Conservation (phyloP, 2,329 filamentous ascomycete species). For the Blastomyces parvus region DNA sequence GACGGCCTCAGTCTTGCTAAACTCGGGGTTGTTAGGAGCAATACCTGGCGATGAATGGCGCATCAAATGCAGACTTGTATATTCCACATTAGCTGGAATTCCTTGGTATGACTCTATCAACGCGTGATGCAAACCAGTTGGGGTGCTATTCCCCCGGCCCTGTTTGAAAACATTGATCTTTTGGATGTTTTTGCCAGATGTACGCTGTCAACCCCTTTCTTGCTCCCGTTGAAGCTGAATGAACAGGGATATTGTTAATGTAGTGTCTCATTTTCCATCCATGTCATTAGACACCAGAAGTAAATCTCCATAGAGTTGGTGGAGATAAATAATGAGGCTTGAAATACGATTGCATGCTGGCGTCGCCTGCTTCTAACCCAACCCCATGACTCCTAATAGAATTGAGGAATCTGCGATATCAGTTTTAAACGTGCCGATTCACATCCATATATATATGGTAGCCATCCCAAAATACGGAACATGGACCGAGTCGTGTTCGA, state of each 20-base stretch:
- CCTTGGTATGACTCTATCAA: neutral
- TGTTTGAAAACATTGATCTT: neutral
- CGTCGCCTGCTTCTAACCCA: neutral
- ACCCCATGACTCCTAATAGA: too few species aligned
- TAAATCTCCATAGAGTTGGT: neutral
- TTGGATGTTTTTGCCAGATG: neutral
- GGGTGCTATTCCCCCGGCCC: neutral
- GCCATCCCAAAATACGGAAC: neutral
- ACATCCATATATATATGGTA: neutral
- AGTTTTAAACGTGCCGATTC: neutral
- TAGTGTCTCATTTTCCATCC: neutral
- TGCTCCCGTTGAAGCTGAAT: neutral
- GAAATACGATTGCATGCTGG: neutral
- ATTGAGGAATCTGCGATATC: neutral
- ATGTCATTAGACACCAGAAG: neutral
- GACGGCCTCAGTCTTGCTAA: neutral
- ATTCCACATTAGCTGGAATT: neutral
- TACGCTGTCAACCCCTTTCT: neutral
- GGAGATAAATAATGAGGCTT: neutral
- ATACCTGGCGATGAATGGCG: too few species aligned
- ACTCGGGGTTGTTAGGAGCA: neutral
- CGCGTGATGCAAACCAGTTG: neutral
- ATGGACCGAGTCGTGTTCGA: neutral
- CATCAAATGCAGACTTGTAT: neutral
- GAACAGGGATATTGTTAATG: neutral